These are phyloP conservation scores for Magnusiomyces fungicola DNA, from an alignment of 1,139 yeast species.

Conservation along the genomic window DNA sequence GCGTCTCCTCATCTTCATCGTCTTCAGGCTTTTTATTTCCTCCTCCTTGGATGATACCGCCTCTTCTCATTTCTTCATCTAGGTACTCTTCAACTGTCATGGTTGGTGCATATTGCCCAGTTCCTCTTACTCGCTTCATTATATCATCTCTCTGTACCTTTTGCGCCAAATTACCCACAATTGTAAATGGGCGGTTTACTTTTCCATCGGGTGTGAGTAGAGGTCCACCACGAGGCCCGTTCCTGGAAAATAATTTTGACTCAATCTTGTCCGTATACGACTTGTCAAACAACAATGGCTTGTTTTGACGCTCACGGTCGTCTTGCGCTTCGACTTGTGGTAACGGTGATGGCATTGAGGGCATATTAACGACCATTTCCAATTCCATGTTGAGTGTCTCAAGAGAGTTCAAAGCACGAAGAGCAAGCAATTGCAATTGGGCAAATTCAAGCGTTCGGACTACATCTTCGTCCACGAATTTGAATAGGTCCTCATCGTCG, in stretches of 20 bases:
- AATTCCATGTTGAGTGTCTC: slow-evolving; percentile 52
- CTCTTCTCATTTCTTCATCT: slow-evolving; percentile 77
- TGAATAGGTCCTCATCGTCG: slow-evolving; percentile 15
- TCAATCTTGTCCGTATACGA: slow-evolving; percentile 12
- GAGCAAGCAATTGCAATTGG: slow-evolving; percentile 46
- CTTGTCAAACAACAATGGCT: slow-evolving; percentile 3
- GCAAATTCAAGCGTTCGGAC: slow-evolving; percentile 48
- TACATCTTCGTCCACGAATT: slow-evolving; percentile 46
- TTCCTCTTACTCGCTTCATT: slow-evolving; percentile 66
- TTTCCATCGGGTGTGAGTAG: slow-evolving; percentile 52
- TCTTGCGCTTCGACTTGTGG: slow-evolving; percentile 7
- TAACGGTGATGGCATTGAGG: slow-evolving; percentile 16
- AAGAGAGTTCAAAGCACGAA: slow-evolving; percentile 48
- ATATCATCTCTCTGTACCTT: slow-evolving; percentile 42
- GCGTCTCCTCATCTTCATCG: slow-evolving; percentile 45
- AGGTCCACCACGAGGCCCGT: slow-evolving; percentile 7
- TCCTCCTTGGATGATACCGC: slow-evolving; percentile 58
- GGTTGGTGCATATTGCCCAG: slow-evolving; percentile 89
- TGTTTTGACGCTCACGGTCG: slow-evolving; percentile 10
- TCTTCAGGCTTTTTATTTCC: slow-evolving; percentile 38
- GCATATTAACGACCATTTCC: slow-evolving; percentile 38
- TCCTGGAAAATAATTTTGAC: slow-evolving; percentile 7
- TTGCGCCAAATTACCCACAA: slow-evolving; percentile 35
- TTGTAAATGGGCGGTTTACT: slow-evolving; percentile 76
- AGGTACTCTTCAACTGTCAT: slow-evolving; percentile 91